Evolutionary conservation across 2,329 filamentous ascomycete genomes (phyloP).

Genomic region (Colletotrichum scovillei): DNA sequence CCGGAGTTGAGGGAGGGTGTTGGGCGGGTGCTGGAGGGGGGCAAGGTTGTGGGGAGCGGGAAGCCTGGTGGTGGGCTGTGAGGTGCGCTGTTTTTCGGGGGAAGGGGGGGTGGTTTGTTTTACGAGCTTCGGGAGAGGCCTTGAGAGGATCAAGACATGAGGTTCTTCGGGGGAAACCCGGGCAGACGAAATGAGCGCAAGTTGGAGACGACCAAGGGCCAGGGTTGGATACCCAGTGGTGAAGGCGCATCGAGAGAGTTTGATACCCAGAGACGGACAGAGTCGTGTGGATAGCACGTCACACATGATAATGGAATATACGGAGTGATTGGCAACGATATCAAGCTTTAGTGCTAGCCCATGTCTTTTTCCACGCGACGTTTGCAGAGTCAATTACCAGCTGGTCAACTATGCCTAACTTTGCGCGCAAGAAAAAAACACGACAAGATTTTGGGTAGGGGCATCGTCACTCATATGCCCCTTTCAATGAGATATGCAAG

Average conservation of each 20-base stretch:
- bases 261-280: not conserved
- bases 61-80: not conserved
- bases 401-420: constrained; percentile 12
- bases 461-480: not conserved
- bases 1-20: constrained; percentile 69
- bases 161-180: not conserved
- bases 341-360: not conserved
- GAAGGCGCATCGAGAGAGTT: not conserved
- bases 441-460: not conserved
- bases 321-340: not conserved
- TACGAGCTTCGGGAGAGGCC: not conserved
- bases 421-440: not conserved
- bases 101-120: no score
- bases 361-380: not conserved
- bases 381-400: constrained; percentile 13
- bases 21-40: constrained; percentile 59
- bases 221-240: not conserved
- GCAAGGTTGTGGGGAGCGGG: constrained; percentile 38
- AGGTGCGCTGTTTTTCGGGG: not conserved
- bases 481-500: constrained; percentile 24
- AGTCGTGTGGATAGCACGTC: not conserved
- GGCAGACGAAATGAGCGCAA: not conserved
- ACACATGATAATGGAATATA: not conserved
- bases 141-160: not conserved
- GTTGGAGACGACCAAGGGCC: not conserved